Percentiles rank a stretch among this genome's conserved stretches.
Conservation (phyloP, 345 rosid genomes). For the Aethionema arabicum region DNA sequence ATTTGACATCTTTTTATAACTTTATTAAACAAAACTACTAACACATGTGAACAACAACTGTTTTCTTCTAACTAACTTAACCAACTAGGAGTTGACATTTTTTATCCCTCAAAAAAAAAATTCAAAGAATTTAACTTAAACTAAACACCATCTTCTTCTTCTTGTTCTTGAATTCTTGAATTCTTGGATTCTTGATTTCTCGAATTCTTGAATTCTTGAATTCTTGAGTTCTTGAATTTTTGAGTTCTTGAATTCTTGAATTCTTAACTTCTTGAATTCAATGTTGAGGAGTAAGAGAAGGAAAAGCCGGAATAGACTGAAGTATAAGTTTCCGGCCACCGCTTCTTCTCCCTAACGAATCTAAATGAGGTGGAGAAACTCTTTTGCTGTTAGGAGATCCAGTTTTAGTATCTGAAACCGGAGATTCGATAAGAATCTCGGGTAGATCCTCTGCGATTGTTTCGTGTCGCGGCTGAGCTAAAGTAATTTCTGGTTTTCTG, state of each 20-base stretch:
- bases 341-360: constrained; percentile 52
- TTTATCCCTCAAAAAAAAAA: constrained; percentile 29
- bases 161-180: constrained; percentile 2
- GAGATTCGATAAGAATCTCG: constrained; percentile 50
- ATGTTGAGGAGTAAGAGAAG: constrained; percentile 88
- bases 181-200: too few species aligned
- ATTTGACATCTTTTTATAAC: too few species aligned
- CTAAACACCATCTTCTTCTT: constrained; percentile 11
- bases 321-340: constrained; percentile 85
- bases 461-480: constrained; percentile 47
- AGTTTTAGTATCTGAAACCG: constrained; percentile 46
- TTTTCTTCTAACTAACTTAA: constrained; percentile 28
- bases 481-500: constrained; percentile 41
- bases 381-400: constrained; percentile 92
- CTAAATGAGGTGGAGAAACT: constrained; percentile 74
- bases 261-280: constrained; percentile 28
- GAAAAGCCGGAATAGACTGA: constrained; percentile 89
- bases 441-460: constrained; percentile 56
- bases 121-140: constrained; percentile 33
- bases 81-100: constrained; percentile 40
- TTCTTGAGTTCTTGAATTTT: too few species aligned
- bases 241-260: too few species aligned
- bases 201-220: constrained; percentile 7
- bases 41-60: constrained; percentile 4
- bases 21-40: too few species aligned